Percentiles rank a stretch among this genome's conserved stretches.
These are phyloP conservation scores for Colletotrichum filicis DNA, from an alignment of 2,329 filamentous ascomycete genomes.

Conservation along the genomic window DNA sequence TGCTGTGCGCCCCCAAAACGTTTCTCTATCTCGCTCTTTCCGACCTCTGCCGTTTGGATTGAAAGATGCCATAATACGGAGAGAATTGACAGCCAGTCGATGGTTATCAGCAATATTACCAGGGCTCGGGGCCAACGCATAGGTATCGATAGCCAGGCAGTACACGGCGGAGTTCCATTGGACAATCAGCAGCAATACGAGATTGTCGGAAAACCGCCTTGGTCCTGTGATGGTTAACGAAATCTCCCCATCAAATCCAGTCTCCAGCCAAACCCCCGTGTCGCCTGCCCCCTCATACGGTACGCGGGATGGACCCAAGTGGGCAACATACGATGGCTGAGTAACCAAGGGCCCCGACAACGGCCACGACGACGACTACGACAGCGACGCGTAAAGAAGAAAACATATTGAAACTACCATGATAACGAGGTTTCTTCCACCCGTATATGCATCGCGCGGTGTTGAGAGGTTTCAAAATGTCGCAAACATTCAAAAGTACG, in stretches of 20 bases:
- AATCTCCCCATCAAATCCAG: background rate
- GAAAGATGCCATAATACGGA: background rate
- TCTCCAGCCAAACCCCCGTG: background rate
- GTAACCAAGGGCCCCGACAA: background rate
- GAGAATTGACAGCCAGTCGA: background rate
- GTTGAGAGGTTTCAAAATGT: background rate
- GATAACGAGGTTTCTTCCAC: background rate
- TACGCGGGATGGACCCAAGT: background rate
- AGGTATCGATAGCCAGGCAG: too few relatives aligned
- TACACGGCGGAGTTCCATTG: background rate
- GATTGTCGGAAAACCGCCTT: background rate
- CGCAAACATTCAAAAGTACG: background rate
- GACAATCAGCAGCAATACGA: background rate
- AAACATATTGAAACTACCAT: background rate
- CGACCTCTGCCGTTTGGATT: background rate
- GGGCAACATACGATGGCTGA: constrained; percentile 4
- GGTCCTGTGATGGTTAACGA: background rate
- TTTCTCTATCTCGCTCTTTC: background rate
- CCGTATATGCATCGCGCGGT: background rate
- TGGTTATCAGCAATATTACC: background rate
- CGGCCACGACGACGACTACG: background rate
- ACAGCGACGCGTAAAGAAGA: background rate
- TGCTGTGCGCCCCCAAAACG: background rate
- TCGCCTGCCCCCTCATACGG: background rate
- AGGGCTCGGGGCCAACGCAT: background rate